Base-by-base conservation (phyloP, 2,329 filamentous ascomycete species). In the Aspergillus texensis region DNA sequence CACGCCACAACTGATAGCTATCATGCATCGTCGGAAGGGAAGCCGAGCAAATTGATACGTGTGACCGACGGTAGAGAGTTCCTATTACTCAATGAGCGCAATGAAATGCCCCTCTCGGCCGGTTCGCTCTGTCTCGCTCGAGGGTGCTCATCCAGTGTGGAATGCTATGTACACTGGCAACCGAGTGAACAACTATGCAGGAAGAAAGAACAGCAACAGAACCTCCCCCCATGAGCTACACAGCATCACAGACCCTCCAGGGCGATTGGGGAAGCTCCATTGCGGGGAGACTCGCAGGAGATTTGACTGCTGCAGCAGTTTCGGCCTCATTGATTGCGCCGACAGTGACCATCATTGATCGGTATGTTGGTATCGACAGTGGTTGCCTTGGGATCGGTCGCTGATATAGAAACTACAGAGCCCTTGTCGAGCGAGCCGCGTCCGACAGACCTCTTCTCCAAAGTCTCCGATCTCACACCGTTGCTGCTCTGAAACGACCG, bases 291-390 rank as follows among this genome's bases (percentile, higher is more conserved):
- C 55, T 74, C 11, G 63, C 63, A 4, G 72, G 69, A 19, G 73
- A 75, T 57, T n/a, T 74, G 0, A 62, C 65, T 1, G 72, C 73
- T 6, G 72, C 71, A 12, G 59, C 67, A 19, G 52, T 67, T 21
- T 74, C 72, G 8, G 72, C 73, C 3, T 70, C 67, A 5, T 26
- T 74, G 24, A 67, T 75, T 0, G 66, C 72, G 14, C 71, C 73
- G 6, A 64, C 70, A 9, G 70, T 73, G 8, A 69, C 72, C 6
- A 68, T 74, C 28, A 74, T 75, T 36, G 73, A 74, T 39, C 67
- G 73, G 73, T 73, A 39, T 24, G 62, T 63, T 32, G 10, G 9
- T 0, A 3, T 28, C 0, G 24, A 16, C 6, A 34, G 21, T 36
- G 16, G n/a, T 21, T 30, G 30, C 0, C 10, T 12, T 21, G 14